A percentile compares a stretch with the other conserved stretches of the same genome.
Evolutionary conservation across 139 green algal species (phyloP).

Genomic region (Edaphochlamys debaryana): DNA sequence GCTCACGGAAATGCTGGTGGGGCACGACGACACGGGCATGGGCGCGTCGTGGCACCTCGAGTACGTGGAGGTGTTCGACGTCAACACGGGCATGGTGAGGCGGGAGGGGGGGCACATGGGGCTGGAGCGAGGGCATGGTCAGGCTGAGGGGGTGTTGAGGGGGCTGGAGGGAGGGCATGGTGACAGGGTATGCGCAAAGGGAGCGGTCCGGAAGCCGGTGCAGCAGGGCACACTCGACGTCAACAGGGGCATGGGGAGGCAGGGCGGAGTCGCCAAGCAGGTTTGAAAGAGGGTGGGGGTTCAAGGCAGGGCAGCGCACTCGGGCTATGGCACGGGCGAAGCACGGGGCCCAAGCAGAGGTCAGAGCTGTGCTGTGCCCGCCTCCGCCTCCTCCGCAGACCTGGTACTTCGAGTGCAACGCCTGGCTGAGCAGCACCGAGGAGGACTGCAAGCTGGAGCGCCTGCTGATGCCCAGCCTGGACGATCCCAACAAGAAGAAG

Average conservation of each 20-base stretch:
- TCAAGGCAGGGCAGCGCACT: no score
- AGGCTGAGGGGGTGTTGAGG: no score
- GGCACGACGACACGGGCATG: slow-evolving; percentile 59
- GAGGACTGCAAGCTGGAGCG: slow-evolving; percentile 50
- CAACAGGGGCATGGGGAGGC: slow-evolving; percentile 46
- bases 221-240: no score
- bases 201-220: no score
- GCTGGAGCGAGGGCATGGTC: no score
- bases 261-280: no score
- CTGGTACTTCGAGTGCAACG: slow-evolving; percentile 62
- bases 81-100: slow-evolving; percentile 49
- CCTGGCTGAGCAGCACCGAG: slow-evolving; percentile 42
- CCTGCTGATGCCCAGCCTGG: slow-evolving; percentile 26
- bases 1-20: slow-evolving; percentile 50
- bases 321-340: no score
- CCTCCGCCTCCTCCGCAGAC: slow-evolving; percentile 43
- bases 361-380: no score
- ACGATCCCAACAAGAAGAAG: slow-evolving; percentile 22
- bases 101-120: background rate
- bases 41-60: slow-evolving; percentile 62
- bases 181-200: background rate
- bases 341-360: no score
- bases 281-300: no score
- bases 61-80: slow-evolving; percentile 44
- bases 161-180: no score